Evolutionary conservation across 208 protist genomes (phyloP), one percentile per base, ranked within the genome.

Genomic region (Herpetomonas tarakana): DNA sequence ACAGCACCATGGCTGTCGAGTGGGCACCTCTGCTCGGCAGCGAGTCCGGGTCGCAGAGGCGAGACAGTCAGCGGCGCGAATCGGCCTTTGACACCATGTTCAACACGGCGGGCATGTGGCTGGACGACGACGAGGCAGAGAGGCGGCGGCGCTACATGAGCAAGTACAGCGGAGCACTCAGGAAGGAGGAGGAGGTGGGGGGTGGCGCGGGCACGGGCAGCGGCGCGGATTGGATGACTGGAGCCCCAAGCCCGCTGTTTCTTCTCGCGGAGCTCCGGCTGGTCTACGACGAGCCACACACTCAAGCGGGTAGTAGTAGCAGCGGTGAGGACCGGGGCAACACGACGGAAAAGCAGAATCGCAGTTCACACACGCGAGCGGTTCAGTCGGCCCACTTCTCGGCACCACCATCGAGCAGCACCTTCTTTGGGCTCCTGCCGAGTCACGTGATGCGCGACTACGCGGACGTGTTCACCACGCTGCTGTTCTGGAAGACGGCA

Each of bases 401-500:
- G 51, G 4, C 60, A 1, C 57, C 46, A 12, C 35, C 59, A 7
- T 44, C 57, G 53, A 63, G 60, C 61, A 60, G 68, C 62, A 75
- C 46, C 41, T 59, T 64, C 19, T 49, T 71, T 25, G 71, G 64
- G 68, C 47, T 80, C 27, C 64, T 80, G 31, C 64, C 74, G 7
- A 58, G 68, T 2, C 21, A 70, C 52, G 63, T 57, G 14, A 39
- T 71, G 9, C 29, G 21, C 6, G 51, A 52, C 56, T 53, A 69
- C 39, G 70, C 64, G 19, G 57, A 41, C 57, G 51, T 93, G 31
- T 91, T 84, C 49, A 58, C 66, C 41, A 76, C 76, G 0, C 57
- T 91, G 21, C 75, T 93, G 21, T 86, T 89, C 52, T 93, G 87
- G 87, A 88, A 78, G 24, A 77, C 73, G 26, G 72, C 78, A 4